A percentile compares a stretch with the other conserved stretches of the same genome.
Conservation (phyloP, 179 eudicot species). For the Vitellaria paradoxa region DNA sequence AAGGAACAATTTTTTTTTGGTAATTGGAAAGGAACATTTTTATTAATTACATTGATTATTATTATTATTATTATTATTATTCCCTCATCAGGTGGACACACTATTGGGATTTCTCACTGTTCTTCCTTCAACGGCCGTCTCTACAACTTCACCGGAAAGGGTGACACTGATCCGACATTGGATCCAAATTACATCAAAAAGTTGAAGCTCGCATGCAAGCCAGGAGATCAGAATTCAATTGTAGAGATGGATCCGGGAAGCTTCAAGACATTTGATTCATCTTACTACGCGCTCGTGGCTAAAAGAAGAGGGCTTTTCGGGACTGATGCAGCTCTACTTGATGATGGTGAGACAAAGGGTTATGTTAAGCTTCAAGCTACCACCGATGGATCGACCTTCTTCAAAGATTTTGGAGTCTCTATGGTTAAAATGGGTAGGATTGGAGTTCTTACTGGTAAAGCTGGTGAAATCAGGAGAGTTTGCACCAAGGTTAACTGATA, state of each 20-base stretch:
- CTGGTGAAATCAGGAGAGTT: too few relatives aligned
- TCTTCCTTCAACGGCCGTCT: conserved; percentile 33
- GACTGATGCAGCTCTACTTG: conserved; percentile 54
- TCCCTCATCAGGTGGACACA: conserved; percentile 52
- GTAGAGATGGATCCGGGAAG: too few relatives aligned
- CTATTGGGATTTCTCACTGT: conserved; percentile 60
- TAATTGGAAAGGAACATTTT: too few relatives aligned
- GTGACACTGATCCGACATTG: conserved; percentile 50
- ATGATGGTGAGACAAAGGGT: conserved; percentile 24
- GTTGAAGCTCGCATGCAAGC: conserved; percentile 38
- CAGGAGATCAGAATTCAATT: conserved; percentile 25
- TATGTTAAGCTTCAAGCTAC: conserved; percentile 30
- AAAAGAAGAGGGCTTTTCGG: conserved; percentile 42
- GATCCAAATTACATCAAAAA: conserved; percentile 31
- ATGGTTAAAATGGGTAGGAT: too few relatives aligned
- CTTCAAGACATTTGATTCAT: too few relatives aligned
- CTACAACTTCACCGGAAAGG: conserved; percentile 58
- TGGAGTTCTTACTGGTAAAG: too few relatives aligned
- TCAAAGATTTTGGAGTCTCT: too few relatives aligned
- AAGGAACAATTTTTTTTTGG: too few relatives aligned
- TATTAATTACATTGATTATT: too few relatives aligned
- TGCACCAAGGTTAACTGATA: too few relatives aligned
- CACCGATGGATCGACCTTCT: too few relatives aligned
- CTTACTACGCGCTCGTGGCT: conserved; percentile 35
- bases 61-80: too few relatives aligned